Conservation (phyloP, 148 eudicot species). For the Dysphania ambrosioides region DNA sequence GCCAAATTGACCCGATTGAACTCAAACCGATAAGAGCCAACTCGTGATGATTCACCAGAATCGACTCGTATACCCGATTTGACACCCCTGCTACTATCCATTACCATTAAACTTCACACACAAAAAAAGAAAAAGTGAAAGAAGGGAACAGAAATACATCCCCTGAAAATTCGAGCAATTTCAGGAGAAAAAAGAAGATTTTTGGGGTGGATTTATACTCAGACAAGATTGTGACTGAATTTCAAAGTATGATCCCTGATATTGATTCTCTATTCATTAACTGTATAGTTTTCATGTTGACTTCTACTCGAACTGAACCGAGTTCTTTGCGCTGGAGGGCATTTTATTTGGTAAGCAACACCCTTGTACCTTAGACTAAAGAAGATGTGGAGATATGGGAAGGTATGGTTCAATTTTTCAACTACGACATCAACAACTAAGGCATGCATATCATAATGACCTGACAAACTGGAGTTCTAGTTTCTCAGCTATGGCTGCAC, state of each 20-base stretch:
- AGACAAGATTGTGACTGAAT: neutral
- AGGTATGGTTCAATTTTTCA: constrained; percentile 35
- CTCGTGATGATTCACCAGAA: too few relatives aligned
- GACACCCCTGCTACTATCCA: too few relatives aligned
- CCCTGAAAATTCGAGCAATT: neutral
- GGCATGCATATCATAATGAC: neutral
- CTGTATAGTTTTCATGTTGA: constrained; percentile 20
- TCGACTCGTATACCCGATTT: too few relatives aligned
- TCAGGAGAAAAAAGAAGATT: too few relatives aligned
- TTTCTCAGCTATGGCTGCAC: constrained; percentile 61
- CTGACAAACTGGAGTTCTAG: constrained; percentile 12
- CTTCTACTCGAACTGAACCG: constrained; percentile 81
- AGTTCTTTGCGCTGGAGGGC: constrained; percentile 80
- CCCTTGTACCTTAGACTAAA: constrained; percentile 75
- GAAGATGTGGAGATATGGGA: constrained; percentile 86
- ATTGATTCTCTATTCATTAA: neutral
- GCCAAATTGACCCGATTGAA: too few relatives aligned
- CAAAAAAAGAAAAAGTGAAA: too few relatives aligned
- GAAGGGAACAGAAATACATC: neutral
- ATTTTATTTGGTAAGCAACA: constrained; percentile 91
- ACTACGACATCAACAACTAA: neutral
- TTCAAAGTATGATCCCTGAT: neutral
- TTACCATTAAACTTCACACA: too few relatives aligned
- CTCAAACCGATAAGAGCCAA: too few relatives aligned
- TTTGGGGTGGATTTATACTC: neutral